A percentile compares a stretch with the other conserved stretches of the same genome.
Evolutionary conservation across 2,329 filamentous ascomycete genomes (phyloP).

Genomic region (Claviceps pazoutovae): DNA sequence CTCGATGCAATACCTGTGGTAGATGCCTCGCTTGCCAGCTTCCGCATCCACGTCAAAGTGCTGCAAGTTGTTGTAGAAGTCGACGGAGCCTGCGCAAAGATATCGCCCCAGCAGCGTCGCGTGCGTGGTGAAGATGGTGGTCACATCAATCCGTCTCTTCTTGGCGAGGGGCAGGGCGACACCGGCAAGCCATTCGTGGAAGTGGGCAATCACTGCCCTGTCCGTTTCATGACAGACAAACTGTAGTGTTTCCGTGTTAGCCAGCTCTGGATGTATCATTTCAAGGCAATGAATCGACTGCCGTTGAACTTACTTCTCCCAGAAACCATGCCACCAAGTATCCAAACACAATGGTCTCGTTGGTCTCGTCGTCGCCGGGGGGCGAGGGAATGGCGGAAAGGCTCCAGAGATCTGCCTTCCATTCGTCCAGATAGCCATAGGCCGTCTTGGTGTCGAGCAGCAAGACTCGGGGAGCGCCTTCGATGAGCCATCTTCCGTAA

Average conservation of each 20-base stretch:
- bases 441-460: constrained; percentile 92
- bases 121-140: constrained; percentile 97
- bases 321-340: constrained; percentile 97
- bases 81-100: constrained; percentile 90
- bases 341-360: constrained; percentile 93
- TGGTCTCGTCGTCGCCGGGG: constrained; percentile 82
- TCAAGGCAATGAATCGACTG: too few relatives aligned
- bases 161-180: constrained; percentile 85
- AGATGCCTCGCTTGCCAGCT: constrained; percentile 94
- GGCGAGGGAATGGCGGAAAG: constrained; percentile 87
- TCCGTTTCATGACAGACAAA: constrained; percentile 88
- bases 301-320: constrained; percentile 57
- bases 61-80: constrained; percentile 98
- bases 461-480: constrained; percentile 84
- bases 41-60: constrained; percentile 94
- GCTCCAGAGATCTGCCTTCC: constrained; percentile 94
- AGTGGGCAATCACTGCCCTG: constrained; percentile 89
- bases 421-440: constrained; percentile 84
- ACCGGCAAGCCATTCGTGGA: constrained; percentile 96
- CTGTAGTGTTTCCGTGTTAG: constrained; percentile 28
- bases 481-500: constrained; percentile 95
- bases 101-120: constrained; percentile 91
- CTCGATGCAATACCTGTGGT: constrained; percentile 97
- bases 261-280: too few relatives aligned
- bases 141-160: constrained; percentile 88